Base-by-base conservation (phyloP, 176 grass and related monocot species). In the Musa schizocarpa region DNA sequence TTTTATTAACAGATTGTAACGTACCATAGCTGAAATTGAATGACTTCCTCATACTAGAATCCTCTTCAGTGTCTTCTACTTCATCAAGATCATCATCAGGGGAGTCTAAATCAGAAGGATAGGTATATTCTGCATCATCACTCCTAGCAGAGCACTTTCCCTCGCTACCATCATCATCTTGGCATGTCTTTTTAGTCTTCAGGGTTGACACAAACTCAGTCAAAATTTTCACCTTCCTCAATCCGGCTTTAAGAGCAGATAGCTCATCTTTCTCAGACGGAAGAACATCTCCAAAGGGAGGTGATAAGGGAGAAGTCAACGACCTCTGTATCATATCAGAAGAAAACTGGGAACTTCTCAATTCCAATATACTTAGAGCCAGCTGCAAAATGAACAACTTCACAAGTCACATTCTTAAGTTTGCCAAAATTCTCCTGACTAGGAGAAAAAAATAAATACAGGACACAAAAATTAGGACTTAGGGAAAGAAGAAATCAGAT, bases 11-110 rank as follows among this genome's bases (percentile, higher is more conserved):
- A 78, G 84, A 85, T 25, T 89, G 87, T 54, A 99, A 76, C 12
- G 88, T 87, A 52, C 96, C 91, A 79, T 99, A 99, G 50, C 96
- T 99, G 68, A n/a, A n/a, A n/a, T n/a, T n/a, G n/a, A 94, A 92
- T 34, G 96, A 99, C 64, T 95, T 95, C 69, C 95, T 92, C 19
- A 94, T 76, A 7, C 77, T 78, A 62, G 82, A 81, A 69, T 84
- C 69, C 43, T 54, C 58, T 65, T 80, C 65, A 13, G n/a, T 70
- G 13, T 73, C 69, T 54, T 80, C 78, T 53, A 34, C 3, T 52
- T 80, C 69, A 19, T 76, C 84, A 13, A 88, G 63, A 76, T 92
- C 89, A 85, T 90, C 86, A 58, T 92, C 85, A 20, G 87, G n/a
- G 75, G 96, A 99, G 65, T 95, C 96, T 9, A 83, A 92, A 84